Conservation (phyloP, 257 asterid genomes). For the Lavandula angustifolia region DNA sequence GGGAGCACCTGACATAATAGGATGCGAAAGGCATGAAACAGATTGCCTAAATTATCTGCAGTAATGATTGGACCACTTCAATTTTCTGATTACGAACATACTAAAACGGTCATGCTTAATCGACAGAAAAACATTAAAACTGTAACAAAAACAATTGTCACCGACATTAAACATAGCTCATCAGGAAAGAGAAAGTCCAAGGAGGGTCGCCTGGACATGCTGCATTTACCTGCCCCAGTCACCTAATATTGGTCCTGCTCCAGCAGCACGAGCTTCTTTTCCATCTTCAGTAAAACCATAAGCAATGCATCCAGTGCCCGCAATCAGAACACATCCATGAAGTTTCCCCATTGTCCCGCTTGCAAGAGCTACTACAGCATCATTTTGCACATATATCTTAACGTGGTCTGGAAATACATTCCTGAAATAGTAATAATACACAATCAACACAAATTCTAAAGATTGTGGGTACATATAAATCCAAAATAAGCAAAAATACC, state of each 20-base stretch:
- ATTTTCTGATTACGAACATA: background rate
- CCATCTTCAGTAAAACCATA: slow-evolving; percentile 94
- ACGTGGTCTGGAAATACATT: slow-evolving; percentile 64
- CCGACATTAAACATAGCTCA: background rate
- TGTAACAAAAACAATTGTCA: background rate
- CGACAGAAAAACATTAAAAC: slow-evolving; percentile 16
- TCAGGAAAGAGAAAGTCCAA: slow-evolving; percentile 5
- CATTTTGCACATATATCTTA: slow-evolving; percentile 74
- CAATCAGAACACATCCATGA: slow-evolving; percentile 89
- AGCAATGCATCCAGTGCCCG: slow-evolving; percentile 96
- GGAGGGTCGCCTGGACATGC: slow-evolving; percentile 9
- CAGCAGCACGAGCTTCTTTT: slow-evolving; percentile 93
- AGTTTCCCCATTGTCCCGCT: slow-evolving; percentile 97
- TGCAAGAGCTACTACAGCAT: slow-evolving; percentile 98
- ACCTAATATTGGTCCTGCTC: slow-evolving; percentile 96
- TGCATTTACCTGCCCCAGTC: slow-evolving; percentile 95
- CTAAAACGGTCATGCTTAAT: background rate
- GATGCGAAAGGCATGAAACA: slow-evolving; percentile 10
- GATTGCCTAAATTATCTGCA: slow-evolving; percentile 26
- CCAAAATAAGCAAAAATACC: slow-evolving; percentile 20
- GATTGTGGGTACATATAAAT: slow-evolving; percentile 2
- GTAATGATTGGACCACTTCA: background rate
- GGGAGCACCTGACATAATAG: slow-evolving; percentile 6
- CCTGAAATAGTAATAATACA: slow-evolving; percentile 43
- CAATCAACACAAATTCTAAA: slow-evolving; percentile 33